Percentiles rank a stretch among this genome's conserved stretches.
Evolutionary conservation across 768 basidiomycete species (phyloP).

Genomic region (Royoungia palumana): DNA sequence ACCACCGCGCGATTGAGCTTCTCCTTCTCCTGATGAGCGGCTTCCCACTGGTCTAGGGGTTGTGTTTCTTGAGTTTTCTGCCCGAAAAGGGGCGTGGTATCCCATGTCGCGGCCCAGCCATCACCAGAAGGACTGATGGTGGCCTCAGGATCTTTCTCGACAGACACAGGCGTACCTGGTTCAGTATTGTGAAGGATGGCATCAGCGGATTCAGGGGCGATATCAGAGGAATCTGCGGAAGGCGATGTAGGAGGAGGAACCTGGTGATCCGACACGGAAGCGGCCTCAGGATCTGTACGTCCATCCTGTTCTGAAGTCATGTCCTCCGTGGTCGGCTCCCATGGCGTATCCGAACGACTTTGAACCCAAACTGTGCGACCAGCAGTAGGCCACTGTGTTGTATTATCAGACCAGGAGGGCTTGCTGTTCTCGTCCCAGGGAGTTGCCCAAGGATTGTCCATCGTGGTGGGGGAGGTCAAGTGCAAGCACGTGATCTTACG

Average conservation of each 20-base stretch:
- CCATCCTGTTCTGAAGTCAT: too few species aligned
- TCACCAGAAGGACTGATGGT: slow-evolving; percentile 1
- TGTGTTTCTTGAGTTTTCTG: slow-evolving; percentile 17
- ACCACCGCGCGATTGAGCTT: slow-evolving; percentile 63
- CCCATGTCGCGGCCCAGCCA: slow-evolving; percentile 47
- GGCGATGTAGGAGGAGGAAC: background rate
- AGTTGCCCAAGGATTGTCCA: slow-evolving; percentile 79
- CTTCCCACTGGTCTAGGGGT: slow-evolving; percentile 64
- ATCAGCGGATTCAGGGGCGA: slow-evolving; percentile 21
- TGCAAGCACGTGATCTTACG: slow-evolving; percentile 17
- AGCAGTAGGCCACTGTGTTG: slow-evolving; percentile 5
- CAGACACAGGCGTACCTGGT: slow-evolving; percentile 4
- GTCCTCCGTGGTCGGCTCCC: background rate
- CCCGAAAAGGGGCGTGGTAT: slow-evolving; percentile 14
- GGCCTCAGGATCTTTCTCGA: too few species aligned
- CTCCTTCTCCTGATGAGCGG: slow-evolving; percentile 54
- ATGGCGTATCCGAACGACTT: background rate
- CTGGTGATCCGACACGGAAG: slow-evolving; percentile 1
- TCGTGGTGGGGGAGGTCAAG: slow-evolving; percentile 22
- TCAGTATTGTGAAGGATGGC: slow-evolving; percentile 42
- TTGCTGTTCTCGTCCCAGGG: background rate
- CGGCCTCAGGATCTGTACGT: background rate
- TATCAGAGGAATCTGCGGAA: background rate
- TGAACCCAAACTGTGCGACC: slow-evolving; percentile 42
- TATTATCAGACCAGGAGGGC: too few species aligned